These are phyloP conservation scores for Celoporthe dispersa DNA, from an alignment of 2,329 filamentous ascomycete species.

Conservation along the genomic window DNA sequence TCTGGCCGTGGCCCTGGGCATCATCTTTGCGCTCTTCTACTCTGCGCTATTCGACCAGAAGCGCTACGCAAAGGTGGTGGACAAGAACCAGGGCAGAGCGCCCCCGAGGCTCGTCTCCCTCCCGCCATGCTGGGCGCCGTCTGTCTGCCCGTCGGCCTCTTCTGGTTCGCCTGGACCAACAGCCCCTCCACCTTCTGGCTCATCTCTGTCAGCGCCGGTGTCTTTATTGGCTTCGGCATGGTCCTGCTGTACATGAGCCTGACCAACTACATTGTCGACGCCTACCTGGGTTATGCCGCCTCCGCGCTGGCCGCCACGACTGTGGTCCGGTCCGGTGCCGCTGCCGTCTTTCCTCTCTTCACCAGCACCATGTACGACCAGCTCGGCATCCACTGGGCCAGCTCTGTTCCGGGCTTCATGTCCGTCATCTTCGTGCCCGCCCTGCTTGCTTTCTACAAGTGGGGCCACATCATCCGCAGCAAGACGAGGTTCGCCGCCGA, in stretches of 20 bases:
- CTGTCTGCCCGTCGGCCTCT: conserved; percentile 56
- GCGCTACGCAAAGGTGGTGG: conserved; percentile 49
- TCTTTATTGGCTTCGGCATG: conserved; percentile 76
- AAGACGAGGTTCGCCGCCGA: conserved; percentile 48
- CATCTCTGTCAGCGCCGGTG: conserved; percentile 33
- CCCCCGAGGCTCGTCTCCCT: conserved; percentile 62
- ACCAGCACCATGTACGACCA: conserved; percentile 72
- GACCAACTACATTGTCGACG: conserved; percentile 77
- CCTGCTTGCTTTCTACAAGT: conserved; percentile 76
- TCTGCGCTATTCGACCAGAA: conserved; percentile 44
- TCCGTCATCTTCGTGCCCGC: conserved; percentile 79
- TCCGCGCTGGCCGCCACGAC: conserved; percentile 81
- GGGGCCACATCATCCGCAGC: conserved; percentile 57
- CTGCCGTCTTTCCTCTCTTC: conserved; percentile 78
- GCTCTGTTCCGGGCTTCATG: conserved; percentile 73
- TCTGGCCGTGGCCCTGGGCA: conserved; percentile 58
- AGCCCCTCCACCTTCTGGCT: conserved; percentile 37
- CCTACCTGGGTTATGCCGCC: conserved; percentile 82
- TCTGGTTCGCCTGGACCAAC: conserved; percentile 64
- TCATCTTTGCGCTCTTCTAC: conserved; percentile 58
- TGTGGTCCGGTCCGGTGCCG: conserved; percentile 72
- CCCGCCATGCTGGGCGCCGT: conserved; percentile 60
- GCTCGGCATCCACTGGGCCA: conserved; percentile 78
- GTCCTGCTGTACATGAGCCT: conserved; percentile 79
- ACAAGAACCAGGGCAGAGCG: conserved; percentile 56